Base-by-base conservation (phyloP, 1,284 basidiomycete species). In the Phlebopus sp. region DNA sequence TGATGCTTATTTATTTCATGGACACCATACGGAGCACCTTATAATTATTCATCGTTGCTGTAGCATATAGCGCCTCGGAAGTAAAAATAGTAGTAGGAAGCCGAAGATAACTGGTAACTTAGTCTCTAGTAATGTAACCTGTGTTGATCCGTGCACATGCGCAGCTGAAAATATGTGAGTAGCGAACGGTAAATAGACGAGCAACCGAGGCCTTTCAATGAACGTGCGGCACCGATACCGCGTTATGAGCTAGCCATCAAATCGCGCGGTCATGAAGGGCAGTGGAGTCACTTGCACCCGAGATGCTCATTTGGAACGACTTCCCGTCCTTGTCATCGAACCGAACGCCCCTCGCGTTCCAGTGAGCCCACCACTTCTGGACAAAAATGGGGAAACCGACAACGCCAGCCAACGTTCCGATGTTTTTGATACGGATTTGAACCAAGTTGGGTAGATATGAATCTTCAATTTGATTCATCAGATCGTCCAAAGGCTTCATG, bases 261-360 rank as follows among this genome's bases (percentile, higher is more conserved):
- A 23, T 23, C 6, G 21, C 21, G 21, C 3, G 21, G 4, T 23
- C 6, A 6, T 23, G 21, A 23, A 23, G 21, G 27, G 10, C 10
- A 2, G 27, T 29, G 27, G 2, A 32, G 19, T 44, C 41, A 18
- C 40, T 3, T 34, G 49, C 44, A 59, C 57, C 46, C 47, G 59
- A 42, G 13, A 50, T 36, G 18, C 57, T 52, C 11, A 63, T 30
- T 23, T 54, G 40, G 32, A 67, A 72, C 7, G 66, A 60, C 17
- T 49, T 51, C 13, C 72, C 73, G 37, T 59, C 55, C 56, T 69
- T 72, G 55, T 75, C 69, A 19, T 65, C 59, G 41, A 74, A 74
- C 34, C 60, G 58, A 11, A 74, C 61, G 4, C 66, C 66, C 35
- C 63, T 60, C 34, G 66, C 56, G 23, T 56, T 59, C 69, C 69